These are phyloP conservation scores for Quillaja saponaria DNA, from an alignment of 306 rosid species.

Conservation along the genomic window DNA sequence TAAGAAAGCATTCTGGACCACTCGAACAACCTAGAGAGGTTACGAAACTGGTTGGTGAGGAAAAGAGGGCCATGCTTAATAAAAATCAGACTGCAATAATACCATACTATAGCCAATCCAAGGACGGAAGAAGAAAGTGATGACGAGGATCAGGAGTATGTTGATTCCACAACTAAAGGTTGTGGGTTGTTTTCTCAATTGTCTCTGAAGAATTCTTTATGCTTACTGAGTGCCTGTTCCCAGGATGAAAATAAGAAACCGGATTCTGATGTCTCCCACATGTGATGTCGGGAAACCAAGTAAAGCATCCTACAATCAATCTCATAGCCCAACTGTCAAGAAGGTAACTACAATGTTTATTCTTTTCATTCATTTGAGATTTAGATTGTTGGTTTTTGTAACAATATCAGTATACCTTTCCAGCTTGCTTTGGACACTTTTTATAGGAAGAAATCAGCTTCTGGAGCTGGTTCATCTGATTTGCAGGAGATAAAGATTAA, in stretches of 20 bases:
- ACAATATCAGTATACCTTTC: slow-evolving; percentile 20
- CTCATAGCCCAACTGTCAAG: slow-evolving; percentile 60
- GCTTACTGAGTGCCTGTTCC: slow-evolving; percentile 62
- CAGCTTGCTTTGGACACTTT: slow-evolving; percentile 60
- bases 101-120: slow-evolving; percentile 37
- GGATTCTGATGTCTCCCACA: slow-evolving; percentile 34
- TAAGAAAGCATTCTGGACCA: slow-evolving; percentile 59
- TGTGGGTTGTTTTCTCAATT: slow-evolving; percentile 69
- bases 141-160: slow-evolving; percentile 47
- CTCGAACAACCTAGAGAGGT: slow-evolving; percentile 58
- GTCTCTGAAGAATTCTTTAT: slow-evolving; percentile 65
- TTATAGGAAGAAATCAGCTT: slow-evolving; percentile 46
- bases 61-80: slow-evolving; percentile 38
- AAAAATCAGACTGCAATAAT: slow-evolving; percentile 44
- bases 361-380: slow-evolving; percentile 4
- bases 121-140: slow-evolving; percentile 68
- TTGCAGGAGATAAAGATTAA: slow-evolving; percentile 47
- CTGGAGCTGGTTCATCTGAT: slow-evolving; percentile 44
- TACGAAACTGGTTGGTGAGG: slow-evolving; percentile 45
- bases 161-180: slow-evolving; percentile 60
- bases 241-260: slow-evolving; percentile 54
- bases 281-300: slow-evolving; percentile 39
- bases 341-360: slow-evolving; percentile 53
- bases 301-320: slow-evolving; percentile 45
- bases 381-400: no score